Evolutionary conservation across 164 flowering plant genomes (phyloP), one percentile per base, ranked within the genome.

Genomic region (Santalum album): DNA sequence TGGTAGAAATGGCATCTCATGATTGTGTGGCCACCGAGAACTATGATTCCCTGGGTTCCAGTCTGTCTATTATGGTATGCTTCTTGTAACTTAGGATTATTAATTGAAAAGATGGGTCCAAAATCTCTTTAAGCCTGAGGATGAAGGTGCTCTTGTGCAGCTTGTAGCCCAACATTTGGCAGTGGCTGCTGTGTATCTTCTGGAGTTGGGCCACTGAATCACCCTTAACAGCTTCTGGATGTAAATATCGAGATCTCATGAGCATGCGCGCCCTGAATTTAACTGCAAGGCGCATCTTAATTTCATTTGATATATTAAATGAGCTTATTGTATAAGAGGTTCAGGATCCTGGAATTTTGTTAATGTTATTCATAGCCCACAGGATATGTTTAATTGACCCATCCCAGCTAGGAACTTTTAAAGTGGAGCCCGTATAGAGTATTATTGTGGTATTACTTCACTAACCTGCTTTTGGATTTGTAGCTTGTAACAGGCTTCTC

Each of bases 391-490:
- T 29, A 29, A 3, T 29, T 4, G 9, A 29, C 4, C 34, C 34
- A 9, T 3, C 9, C 34, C n/a, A n/a, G n/a, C n/a, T n/a, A 29
- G 4, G 34, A 29, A 4, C 9, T 9, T 29, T 29, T 29, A n/a
- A n/a, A n/a, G 34, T 49, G 52, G 29, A 12, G 14, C 18, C 52
- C n/a, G 16, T 3, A 26, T 23, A 2, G 29, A 24, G 12, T 7
- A 5, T 25, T 26, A 16, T 49, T 15, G 32, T 59, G 47, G 65
- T 69, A 64, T 48, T 4, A 35, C 69, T 64, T 67, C 66, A 69
- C 56, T 71, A 64, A 54, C 63, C 63, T 66, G 23, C 9, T 29
- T 4, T 9, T 9, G 34, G 34, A 9, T 4, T 29, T 29, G 4
- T 29, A 29, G 34, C 34, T 29, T 29, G 4, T 3, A 29, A 29